Conservation (phyloP, 2,329 filamentous ascomycete species). For the Stagonosporopsis rhizophila region DNA sequence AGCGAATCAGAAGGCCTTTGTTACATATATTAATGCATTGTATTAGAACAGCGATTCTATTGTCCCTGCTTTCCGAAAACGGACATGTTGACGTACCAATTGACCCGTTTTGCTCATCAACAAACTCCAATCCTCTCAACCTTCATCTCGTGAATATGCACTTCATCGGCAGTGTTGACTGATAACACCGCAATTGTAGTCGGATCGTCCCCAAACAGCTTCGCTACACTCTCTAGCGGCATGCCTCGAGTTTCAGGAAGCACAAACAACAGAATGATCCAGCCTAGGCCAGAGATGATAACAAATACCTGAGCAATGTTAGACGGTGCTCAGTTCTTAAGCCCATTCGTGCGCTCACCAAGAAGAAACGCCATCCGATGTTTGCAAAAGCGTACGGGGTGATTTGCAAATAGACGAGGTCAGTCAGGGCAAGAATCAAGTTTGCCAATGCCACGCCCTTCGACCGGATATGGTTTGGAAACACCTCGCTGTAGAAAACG, state of each 20-base stretch:
- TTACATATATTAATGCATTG: constrained; percentile 1
- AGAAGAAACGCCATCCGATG: constrained; percentile 43
- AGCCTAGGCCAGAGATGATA: constrained; percentile 22
- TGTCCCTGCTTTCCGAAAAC: neutral
- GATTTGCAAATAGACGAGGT: constrained; percentile 24
- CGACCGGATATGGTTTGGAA: constrained; percentile 31
- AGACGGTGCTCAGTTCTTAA: neutral
- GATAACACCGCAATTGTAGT: neutral
- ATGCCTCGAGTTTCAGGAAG: neutral
- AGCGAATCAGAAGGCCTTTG: constrained; percentile 14
- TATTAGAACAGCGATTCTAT: neutral
- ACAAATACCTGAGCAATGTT: constrained; percentile 21
- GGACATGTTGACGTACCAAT: neutral
- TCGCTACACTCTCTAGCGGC: neutral
- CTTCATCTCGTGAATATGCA: neutral
- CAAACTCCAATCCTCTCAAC: neutral
- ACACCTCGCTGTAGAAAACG: constrained; percentile 30
- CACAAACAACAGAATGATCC: neutral
- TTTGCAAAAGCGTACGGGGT: constrained; percentile 42
- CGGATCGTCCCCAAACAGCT: constrained; percentile 1
- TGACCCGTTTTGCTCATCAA: neutral
- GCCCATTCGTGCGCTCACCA: constrained; percentile 15
- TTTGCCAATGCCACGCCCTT: constrained; percentile 26
- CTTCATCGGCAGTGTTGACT: neutral
- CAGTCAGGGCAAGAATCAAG: constrained; percentile 14